Base-by-base conservation (phyloP, 1,284 basidiomycete species). In the Moniliella sp. region DNA sequence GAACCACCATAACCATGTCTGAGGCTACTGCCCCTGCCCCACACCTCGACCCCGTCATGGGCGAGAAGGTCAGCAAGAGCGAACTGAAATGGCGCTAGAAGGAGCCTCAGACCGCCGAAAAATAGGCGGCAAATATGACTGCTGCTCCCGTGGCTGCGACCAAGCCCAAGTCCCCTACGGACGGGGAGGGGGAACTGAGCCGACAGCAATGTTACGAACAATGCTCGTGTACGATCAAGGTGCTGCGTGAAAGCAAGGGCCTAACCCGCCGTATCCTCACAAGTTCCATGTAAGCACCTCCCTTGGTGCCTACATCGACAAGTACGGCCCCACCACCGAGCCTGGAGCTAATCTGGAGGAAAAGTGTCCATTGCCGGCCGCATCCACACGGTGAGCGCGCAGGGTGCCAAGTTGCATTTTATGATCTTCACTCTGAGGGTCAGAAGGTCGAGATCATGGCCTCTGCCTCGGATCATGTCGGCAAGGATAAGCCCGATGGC, bases 371-470 rank as follows among this genome's bases (percentile, higher is more conserved):
- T 97, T 26, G 82, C 86, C 18, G 88, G 88, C 18, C 71, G 88
- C 35, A 74, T 97, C 38, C 79, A 86, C 64, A 84, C 78, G 54
- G 82, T 93, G 50, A 75, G 88, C 27, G 69, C 72, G 27, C 75
- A 74, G 11, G 74, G 80, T 15, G 67, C 72, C 61, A 91, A 84
- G 69, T 70, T 99, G 34, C 71, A 72, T 35, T 99, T 66, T 97
- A 94, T 64, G 88, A 94, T 62, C 64, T 99, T 25, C 79, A 82
- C 55, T 75, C 75, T 12, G 88, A 97, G 63, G 88, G 88, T 13
- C 68, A 70, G 52, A 88, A 84, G 68, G 73, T 94, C 31, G 91
- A 97, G 65, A 79, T 97, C 50, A 80, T 93, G 70, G 88, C 88
- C 23, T 77, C 75, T 42, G 73, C 74, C 40, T 78, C 82, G 79